Evolutionary conservation across 1,284 basidiomycete species (phyloP).

Genomic region (Athelia sp.): DNA sequence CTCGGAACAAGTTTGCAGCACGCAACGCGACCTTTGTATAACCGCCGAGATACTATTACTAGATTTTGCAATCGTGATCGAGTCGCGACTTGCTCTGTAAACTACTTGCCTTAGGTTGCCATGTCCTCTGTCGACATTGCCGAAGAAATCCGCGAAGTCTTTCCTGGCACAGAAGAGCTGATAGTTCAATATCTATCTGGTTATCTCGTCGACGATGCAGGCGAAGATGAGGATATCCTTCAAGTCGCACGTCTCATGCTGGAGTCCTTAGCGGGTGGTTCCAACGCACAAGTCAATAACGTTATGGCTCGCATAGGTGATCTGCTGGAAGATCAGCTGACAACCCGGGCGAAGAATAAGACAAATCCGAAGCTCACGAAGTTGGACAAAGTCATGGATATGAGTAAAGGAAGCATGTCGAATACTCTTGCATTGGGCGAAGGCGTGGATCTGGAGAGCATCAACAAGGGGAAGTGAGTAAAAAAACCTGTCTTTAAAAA

Average conservation of each 20-base stretch:
- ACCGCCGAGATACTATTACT: too few relatives aligned
- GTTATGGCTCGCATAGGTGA: slow-evolving; percentile 67
- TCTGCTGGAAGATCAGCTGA: slow-evolving; percentile 62
- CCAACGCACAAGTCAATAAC: slow-evolving; percentile 49
- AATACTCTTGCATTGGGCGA: slow-evolving; percentile 81
- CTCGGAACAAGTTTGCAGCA: too few relatives aligned
- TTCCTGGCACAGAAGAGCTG: slow-evolving; percentile 90
- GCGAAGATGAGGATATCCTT: slow-evolving; percentile 86
- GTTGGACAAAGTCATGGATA: slow-evolving; percentile 92
- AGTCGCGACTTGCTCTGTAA: too few relatives aligned
- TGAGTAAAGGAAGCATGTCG: slow-evolving; percentile 79
- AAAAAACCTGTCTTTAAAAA: slow-evolving; percentile 7
- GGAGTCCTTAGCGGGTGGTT: slow-evolving; percentile 59
- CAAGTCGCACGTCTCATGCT: slow-evolving; percentile 76
- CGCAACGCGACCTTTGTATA: too few relatives aligned
- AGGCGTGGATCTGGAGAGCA: slow-evolving; percentile 89
- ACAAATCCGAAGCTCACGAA: slow-evolving; percentile 62
- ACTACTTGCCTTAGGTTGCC: too few relatives aligned
- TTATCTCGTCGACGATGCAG: slow-evolving; percentile 89
- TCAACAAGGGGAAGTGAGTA: slow-evolving; percentile 91
- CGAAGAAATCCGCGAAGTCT: slow-evolving; percentile 70
- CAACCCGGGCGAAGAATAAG: slow-evolving; percentile 51
- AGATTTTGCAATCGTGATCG: too few relatives aligned
- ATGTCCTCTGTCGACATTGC: slow-evolving; percentile 69
- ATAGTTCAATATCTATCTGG: slow-evolving; percentile 92